Percentiles rank a stretch among this genome's conserved stretches.
phyloP scores from a whole-genome alignment of 139 green algal genomes.

The Closterium sp. region DNA sequence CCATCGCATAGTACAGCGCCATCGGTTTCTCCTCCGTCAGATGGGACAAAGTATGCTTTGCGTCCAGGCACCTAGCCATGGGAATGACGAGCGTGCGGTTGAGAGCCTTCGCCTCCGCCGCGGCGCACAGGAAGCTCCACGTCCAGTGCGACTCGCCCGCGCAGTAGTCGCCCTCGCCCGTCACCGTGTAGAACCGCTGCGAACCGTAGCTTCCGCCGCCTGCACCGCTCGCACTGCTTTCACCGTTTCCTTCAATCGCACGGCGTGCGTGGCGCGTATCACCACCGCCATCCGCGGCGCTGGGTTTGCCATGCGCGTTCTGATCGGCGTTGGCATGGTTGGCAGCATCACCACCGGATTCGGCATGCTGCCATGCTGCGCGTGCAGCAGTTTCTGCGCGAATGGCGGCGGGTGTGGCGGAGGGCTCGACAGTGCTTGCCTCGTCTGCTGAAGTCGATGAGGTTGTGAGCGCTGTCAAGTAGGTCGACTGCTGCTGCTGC shows the following conservation, averaged over 20 bases:
- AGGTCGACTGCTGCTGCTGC: neutral
- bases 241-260: neutral
- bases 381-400: too few species aligned
- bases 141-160: slow-evolving; percentile 4
- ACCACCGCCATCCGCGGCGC: too few species aligned
- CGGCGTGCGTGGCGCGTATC: too few species aligned
- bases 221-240: neutral
- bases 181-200: neutral
- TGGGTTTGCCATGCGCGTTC: too few species aligned
- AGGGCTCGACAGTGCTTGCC: too few species aligned
- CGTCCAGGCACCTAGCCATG: neutral
- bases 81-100: neutral
- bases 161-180: slow-evolving; percentile 2
- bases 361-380: too few species aligned
- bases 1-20: neutral
- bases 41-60: neutral
- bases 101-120: neutral
- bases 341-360: too few species aligned
- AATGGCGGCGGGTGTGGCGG: too few species aligned
- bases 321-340: too few species aligned
- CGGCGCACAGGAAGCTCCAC: slow-evolving; percentile 15
- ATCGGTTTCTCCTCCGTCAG: neutral
- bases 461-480: too few species aligned
- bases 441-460: too few species aligned
- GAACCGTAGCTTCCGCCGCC: neutral